Base-by-base conservation (phyloP, 108 stramenopile genomes). In the Bacterosira constricta region DNA sequence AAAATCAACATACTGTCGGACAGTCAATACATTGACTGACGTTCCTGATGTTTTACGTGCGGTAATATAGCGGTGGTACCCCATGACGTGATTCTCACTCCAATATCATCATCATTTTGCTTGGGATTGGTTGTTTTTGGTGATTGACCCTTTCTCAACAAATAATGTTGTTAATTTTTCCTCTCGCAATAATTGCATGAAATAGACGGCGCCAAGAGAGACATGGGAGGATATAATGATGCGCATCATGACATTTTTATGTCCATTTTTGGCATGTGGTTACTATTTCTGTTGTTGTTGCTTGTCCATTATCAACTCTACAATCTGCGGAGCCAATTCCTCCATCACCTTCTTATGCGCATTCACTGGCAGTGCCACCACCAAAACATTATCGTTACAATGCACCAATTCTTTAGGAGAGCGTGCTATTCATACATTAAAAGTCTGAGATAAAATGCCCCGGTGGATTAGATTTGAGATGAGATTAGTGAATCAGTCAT, bases 171-270 rank as follows among this genome's bases (percentile, higher is more conserved):
- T n/a, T n/a, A n/a, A n/a, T n/a, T n/a, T n/a, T 59, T 77, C 68
- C 42, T 76, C 69, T 30, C 69, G 42, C 25, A 88, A 50, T 29
- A 69, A 39, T 49, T 71, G 71, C 69, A 83, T 68, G 36, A 88
- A 66, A 44, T 86, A 88, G 0, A 85, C 73, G 37, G 83, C 88
- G 0, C 88, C 88, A 10, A 88, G 69, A n/a, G 88, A 88, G 23
- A 85, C 63, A 49, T 88, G 88, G 6, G 88, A 88, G 2, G 85
- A 86, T 41, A 88, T 83, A 37, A 88, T 88, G 5, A 88, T 71
- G 34, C 72, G 83, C 65, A 72, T 63, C 38, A 66, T 27, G 37
- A 32, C 23, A 11, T 21, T 44, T 12, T 17, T 34, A 18, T 23
- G 32, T 46, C 25, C 53, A 20, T 15, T 9, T 32, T 18, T 18